Percentiles rank a stretch among this genome's conserved stretches.
Evolutionary conservation across 2,329 filamentous ascomycete genomes (phyloP).

Genomic region (Botrytis porri): DNA sequence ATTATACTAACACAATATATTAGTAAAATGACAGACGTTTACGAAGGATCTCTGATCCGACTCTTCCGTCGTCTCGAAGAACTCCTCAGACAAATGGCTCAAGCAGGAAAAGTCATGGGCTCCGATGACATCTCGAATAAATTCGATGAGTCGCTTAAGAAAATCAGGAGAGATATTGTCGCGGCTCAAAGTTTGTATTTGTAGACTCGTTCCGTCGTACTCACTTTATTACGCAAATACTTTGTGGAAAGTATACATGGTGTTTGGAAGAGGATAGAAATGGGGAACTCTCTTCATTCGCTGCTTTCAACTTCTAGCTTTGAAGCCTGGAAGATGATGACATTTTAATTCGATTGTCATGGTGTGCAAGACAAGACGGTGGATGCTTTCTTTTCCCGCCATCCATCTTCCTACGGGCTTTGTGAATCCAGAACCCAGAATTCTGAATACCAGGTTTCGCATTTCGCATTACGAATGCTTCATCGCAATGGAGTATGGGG

Average conservation of each 20-base stretch:
- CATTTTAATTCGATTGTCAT: neutral
- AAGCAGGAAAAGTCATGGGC: conserved; percentile 97
- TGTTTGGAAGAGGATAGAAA: neutral
- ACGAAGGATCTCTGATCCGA: conserved; percentile 93
- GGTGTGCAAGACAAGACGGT: neutral
- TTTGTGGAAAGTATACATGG: neutral
- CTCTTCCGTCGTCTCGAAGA: conserved; percentile 95
- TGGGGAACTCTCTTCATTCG: neutral
- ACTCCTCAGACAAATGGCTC: conserved; percentile 87
- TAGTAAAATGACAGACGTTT: conserved; percentile 98
- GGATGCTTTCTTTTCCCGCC: neutral
- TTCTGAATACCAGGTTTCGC: neutral
- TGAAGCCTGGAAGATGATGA: neutral
- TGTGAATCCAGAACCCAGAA: neutral
- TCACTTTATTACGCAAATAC: neutral
- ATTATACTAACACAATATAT: neutral
- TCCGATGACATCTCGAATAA: conserved; percentile 90
- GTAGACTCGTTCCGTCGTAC: conserved; percentile 45
- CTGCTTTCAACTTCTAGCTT: neutral
- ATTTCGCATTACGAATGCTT: neutral
- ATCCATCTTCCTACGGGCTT: neutral
- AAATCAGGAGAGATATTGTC: conserved; percentile 91
- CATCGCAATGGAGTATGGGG: neutral
- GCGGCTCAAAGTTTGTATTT: conserved; percentile 92
- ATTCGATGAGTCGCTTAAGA: conserved; percentile 80